These are phyloP conservation scores for Akanthomyces muscarius DNA, from an alignment of 2,329 filamentous ascomycete genomes.

Conservation along the genomic window DNA sequence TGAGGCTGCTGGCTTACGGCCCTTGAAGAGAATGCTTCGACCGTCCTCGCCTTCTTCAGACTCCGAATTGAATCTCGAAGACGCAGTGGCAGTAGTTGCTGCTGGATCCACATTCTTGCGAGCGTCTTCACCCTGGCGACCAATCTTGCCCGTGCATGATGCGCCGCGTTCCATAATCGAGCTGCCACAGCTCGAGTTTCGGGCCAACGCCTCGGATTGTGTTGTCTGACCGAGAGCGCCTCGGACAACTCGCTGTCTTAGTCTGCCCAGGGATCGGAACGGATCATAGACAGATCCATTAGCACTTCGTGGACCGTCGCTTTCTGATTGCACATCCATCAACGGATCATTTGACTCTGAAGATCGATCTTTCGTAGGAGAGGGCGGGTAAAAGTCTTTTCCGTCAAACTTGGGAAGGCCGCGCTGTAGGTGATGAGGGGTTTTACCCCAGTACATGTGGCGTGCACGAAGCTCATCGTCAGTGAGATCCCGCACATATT, in stretches of 20 bases:
- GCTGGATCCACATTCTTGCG: constrained; percentile 23
- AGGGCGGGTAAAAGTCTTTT: constrained; percentile 59
- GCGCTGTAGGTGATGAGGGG: constrained; percentile 45
- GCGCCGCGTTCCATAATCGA: constrained; percentile 24
- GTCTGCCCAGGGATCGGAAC: constrained; percentile 22
- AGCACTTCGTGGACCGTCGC: constrained; percentile 1
- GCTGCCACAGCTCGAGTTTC: constrained; percentile 22
- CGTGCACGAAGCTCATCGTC: constrained; percentile 56
- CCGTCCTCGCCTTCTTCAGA: constrained; percentile 33
- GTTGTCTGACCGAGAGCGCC: constrained; percentile 27
- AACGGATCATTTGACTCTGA: constrained; percentile 5
- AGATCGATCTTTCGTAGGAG: constrained; percentile 41
- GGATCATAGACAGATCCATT: constrained; percentile 21
- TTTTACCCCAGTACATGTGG: constrained; percentile 57
- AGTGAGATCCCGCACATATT: constrained; percentile 54
- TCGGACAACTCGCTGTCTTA: constrained; percentile 22
- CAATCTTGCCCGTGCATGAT: constrained; percentile 24
- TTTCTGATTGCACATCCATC: neutral
- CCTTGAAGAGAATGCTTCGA: constrained; percentile 36
- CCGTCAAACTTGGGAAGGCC: constrained; percentile 62
- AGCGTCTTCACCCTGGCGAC: constrained; percentile 27
- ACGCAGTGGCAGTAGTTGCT: constrained; percentile 2
- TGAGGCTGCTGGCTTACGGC: constrained; percentile 29
- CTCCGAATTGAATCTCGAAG: constrained; percentile 25
- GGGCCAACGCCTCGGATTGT: constrained; percentile 31